A percentile compares a stretch with the other conserved stretches of the same genome.
Evolutionary conservation across 345 rosid genomes (phyloP).

Genomic region (Geranium rotundifolium): DNA sequence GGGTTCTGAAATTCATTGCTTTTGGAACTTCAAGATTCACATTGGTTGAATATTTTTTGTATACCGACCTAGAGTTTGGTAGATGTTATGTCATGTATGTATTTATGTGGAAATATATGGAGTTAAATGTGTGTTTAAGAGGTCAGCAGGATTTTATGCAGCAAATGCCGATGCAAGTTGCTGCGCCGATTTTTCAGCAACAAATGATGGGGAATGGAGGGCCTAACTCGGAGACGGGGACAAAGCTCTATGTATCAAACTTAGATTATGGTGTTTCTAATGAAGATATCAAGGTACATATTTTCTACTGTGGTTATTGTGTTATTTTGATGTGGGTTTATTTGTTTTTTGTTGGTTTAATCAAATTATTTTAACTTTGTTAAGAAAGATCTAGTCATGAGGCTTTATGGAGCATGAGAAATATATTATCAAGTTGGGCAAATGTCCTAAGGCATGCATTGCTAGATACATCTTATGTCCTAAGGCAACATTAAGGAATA

Average conservation of each 20-base stretch:
- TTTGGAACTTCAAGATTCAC: too few relatives aligned
- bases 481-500: neutral
- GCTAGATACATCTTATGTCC: too few relatives aligned
- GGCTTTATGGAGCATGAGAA: too few relatives aligned
- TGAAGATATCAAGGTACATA: conserved; percentile 40
- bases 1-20: neutral
- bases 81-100: neutral
- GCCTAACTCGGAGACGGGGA: conserved; percentile 20
- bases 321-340: neutral
- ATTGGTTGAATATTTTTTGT: too few relatives aligned
- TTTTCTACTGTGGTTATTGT: neutral
- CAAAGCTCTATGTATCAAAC: conserved; percentile 46
- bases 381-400: neutral
- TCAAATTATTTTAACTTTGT: neutral
- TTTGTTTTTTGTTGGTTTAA: neutral
- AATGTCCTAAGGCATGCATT: too few relatives aligned
- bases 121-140: neutral
- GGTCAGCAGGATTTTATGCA: conserved; percentile 7
- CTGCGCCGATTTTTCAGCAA: conserved; percentile 11
- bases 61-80: neutral
- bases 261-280: conserved; percentile 44
- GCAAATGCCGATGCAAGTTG: conserved; percentile 19
- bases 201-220: conserved; percentile 10
- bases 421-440: too few relatives aligned
- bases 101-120: neutral